phyloP scores from a whole-genome alignment of 2,329 filamentous ascomycete genomes.

The Verticillium tricorpus region DNA sequence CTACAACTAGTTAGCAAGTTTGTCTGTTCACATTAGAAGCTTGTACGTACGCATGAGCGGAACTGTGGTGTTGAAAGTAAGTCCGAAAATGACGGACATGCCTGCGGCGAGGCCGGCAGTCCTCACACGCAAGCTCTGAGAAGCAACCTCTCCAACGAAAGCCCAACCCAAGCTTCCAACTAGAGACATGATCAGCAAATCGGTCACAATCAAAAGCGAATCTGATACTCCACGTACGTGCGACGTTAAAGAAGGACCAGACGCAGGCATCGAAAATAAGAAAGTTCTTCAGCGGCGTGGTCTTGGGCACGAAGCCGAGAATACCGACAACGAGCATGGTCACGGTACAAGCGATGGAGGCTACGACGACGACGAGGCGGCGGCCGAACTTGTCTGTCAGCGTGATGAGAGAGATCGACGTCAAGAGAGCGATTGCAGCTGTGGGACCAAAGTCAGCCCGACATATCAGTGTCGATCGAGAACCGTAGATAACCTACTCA shows the following conservation, averaged over 20 bases:
- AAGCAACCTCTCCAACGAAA: conserved; percentile 28
- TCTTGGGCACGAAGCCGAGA: conserved; percentile 11
- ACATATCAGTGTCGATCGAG: background rate
- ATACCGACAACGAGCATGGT: conserved; percentile 14
- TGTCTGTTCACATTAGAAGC: too few relatives aligned
- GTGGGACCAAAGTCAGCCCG: too few relatives aligned
- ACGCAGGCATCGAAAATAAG: conserved; percentile 17
- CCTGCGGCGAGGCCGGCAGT: conserved; percentile 25
- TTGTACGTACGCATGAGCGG: conserved; percentile 20
- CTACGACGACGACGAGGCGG: too few relatives aligned
- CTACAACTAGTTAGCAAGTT: background rate
- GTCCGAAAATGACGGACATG: conserved; percentile 15
- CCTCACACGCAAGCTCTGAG: conserved; percentile 24
- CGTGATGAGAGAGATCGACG: too few relatives aligned
- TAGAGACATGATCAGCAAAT: background rate
- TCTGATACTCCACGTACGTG: background rate
- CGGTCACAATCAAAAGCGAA: background rate
- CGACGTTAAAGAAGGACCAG: conserved; percentile 14
- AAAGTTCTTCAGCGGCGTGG: conserved; percentile 7
- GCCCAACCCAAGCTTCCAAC: conserved; percentile 22
- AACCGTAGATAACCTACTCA: conserved; percentile 13
- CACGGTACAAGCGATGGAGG: conserved; percentile 6
- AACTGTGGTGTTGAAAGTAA: conserved; percentile 16
- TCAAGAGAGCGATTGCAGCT: too few relatives aligned
- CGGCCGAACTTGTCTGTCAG: too few relatives aligned